Evolutionary conservation across 257 asterid genomes (phyloP), one percentile per base, ranked within the genome.

Genomic region (Nicotiana noctiflora): DNA sequence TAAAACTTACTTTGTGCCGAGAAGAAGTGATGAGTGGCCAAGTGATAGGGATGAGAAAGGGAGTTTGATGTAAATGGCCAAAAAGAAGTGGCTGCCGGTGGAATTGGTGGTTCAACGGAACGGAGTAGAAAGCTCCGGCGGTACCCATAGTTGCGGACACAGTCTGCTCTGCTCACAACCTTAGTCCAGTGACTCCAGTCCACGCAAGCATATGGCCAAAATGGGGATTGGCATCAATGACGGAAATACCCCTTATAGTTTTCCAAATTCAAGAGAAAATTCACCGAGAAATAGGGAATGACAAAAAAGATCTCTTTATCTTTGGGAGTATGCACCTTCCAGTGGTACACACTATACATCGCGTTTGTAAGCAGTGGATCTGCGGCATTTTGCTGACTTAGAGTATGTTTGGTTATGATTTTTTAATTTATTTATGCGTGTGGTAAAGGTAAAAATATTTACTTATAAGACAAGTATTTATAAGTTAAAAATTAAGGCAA

Each of bases 111-210:
- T 23, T 74, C 61, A 49, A 32, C 15, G 61, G 25, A 74, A 23
- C 44, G 60, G 61, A 49, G 25, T 23, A 49, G 79, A 23, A 49
- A 49, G 79, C 61, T 49, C 79, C 61, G 79, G 79, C 25, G 25
- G 79, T 74, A 13, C 10, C 79, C 79, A 74, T 74, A 23, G 61
- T 49, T 23, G 40, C 15, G 79, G 79, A 74, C 37, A 74, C 10
- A 74, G 4, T 6, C 59, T 21, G 37, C 34, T 44, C 49, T 40
- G 49, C 3, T 40, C 49, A n/a, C n/a, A n/a, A 1, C 11, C 49
- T 40, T 37, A 13, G 34, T 21, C 11, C 44, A 13, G 15, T 21
- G 34, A n/a, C 64, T 57, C 25, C 19, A 19, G 34, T 19, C 57
- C 19, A 46, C 40, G 34, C 59, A 23, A 49, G 25, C 61, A 46